Base-by-base conservation (phyloP, 805 yeast genomes). In the Schizosaccharomyces lindneri region DNA sequence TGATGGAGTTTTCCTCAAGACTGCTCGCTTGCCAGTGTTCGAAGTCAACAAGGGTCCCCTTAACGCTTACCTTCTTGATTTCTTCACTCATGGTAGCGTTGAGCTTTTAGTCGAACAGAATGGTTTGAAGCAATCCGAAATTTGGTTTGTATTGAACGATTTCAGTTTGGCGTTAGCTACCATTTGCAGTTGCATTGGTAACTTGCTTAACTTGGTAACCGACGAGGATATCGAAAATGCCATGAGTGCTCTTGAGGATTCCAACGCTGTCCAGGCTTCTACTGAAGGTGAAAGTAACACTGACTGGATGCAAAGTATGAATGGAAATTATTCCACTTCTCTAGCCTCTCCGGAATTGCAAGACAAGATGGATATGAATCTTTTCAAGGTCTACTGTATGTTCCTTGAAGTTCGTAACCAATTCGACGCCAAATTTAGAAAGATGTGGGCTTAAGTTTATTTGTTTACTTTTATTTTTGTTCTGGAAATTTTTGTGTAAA, bases 381-480 rank as follows among this genome's bases (percentile, higher is more conserved):
- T 41, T 19, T 57, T 39, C 48, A 41, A 57, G 48, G 60, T 57
- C 5, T 57, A 39, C 48, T 21, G 48, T 36, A 41, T 41, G 60
- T 57, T 57, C 36, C 21, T 36, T n/a, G 60, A 57, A 29, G 43
- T 57, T 19, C 43, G 48, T 39, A 17, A 57, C 21, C 29, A 57
- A 21, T 57, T 57, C n/a, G 60, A 57, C n/a, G 43, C 60, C 21
- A 57, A 57, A 19, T 57, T 57, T 21, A 41, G 39, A 31, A 57
- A 57, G 48, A 57, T 57, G 60, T 57, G 60, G 60, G 60, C 60
- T 19, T 57, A 57, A 19, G 24, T 31, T 57, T 51, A 27, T 29
- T 6, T 29, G 36, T 17, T 21, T 17, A 5, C 21, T 21, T 29
- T 51, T 51, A 24, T 46, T 19, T 46, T 46, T 46, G 17, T 46